A percentile compares a stretch with the other conserved stretches of the same genome.
These are phyloP conservation scores for Batrachochytrium dendrobatidis DNA, from an alignment of 371 early-diverging fungal genomes.

Conservation along the genomic window DNA sequence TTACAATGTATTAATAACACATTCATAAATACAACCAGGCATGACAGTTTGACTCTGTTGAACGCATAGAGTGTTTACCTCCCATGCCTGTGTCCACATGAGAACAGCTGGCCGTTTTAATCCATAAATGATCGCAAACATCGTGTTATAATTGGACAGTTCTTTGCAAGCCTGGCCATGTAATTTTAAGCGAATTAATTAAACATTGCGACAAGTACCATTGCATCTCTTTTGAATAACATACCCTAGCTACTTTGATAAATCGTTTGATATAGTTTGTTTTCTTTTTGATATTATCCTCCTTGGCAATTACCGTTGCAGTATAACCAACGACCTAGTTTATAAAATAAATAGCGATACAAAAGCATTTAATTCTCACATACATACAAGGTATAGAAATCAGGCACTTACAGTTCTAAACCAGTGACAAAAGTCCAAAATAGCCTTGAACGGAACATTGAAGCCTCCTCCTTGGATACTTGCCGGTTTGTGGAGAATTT, in stretches of 20 bases:
- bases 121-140: constrained; percentile 33
- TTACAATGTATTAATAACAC: neutral
- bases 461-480: constrained; percentile 13
- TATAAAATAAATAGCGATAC: neutral
- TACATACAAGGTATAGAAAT: neutral
- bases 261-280: constrained; percentile 31
- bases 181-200: neutral
- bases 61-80: constrained; percentile 14
- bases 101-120: constrained; percentile 30
- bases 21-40: neutral
- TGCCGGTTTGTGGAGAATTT: constrained; percentile 28
- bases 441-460: constrained; percentile 29
- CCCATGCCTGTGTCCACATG: constrained; percentile 32
- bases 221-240: neutral
- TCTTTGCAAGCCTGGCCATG: constrained; percentile 24
- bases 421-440: constrained; percentile 38
- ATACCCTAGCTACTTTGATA: constrained; percentile 38
- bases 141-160: constrained; percentile 36
- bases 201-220: neutral
- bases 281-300: constrained; percentile 33
- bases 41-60: neutral
- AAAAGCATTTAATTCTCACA: neutral
- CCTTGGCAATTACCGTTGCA: constrained; percentile 28
- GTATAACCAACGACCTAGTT: constrained; percentile 29
- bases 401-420: constrained; percentile 26